Evolutionary conservation across 1,284 basidiomycete genomes (phyloP).

Genomic region (Ceratobasidium sp.): DNA sequence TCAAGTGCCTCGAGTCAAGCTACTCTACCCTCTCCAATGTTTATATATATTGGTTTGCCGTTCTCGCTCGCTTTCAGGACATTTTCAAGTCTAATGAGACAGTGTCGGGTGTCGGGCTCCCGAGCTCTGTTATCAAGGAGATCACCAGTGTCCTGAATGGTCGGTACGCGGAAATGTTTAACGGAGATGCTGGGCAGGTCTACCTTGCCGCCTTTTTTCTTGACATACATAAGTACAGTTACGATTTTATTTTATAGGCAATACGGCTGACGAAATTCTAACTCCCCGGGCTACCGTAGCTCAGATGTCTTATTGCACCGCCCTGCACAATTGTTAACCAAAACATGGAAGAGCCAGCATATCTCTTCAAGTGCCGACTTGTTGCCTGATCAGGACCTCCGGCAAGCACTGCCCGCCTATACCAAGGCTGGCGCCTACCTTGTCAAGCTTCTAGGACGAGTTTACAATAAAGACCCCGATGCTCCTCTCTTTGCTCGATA

Average conservation of each 20-base stretch:
- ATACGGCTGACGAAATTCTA: too few species aligned
- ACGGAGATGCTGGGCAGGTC: conserved; percentile 7
- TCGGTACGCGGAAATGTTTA: conserved; percentile 39
- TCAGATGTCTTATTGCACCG: not conserved
- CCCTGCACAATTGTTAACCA: not conserved
- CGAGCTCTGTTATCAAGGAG: conserved; percentile 7
- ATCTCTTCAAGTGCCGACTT: not conserved
- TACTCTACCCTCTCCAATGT: conserved; percentile 37
- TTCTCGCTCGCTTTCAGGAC: conserved; percentile 19
- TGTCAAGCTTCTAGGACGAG: not conserved
- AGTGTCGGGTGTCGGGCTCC: conserved; percentile 1
- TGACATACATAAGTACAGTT: conserved; percentile 26
- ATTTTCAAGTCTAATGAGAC: conserved; percentile 28
- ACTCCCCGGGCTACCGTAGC: not conserved
- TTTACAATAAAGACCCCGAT: conserved; percentile 23
- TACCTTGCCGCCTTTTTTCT: conserved; percentile 42
- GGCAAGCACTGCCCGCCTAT: conserved; percentile 32
- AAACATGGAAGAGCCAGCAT: not conserved
- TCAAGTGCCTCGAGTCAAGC: conserved; percentile 44
- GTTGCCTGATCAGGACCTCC: conserved; percentile 19
- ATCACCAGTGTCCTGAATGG: conserved; percentile 27
- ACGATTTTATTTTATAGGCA: not conserved
- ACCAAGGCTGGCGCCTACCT: conserved; percentile 25
- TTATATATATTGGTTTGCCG: conserved; percentile 44
- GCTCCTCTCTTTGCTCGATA: not conserved